Evolutionary conservation across 2,329 filamentous ascomycete species (phyloP).

Genomic region (Fusarium coffeatum): DNA sequence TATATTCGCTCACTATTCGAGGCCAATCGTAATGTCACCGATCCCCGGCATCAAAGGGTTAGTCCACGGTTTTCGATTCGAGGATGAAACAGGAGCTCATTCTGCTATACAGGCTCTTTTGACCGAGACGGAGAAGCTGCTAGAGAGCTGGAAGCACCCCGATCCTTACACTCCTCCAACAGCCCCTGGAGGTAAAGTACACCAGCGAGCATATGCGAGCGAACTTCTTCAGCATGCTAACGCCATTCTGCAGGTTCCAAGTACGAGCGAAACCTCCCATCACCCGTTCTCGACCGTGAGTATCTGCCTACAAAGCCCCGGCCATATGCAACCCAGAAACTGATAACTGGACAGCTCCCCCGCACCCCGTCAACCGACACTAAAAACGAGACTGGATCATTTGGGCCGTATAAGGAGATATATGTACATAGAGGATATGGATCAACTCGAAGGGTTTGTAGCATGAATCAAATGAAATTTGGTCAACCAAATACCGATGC

Average conservation of each 20-base stretch:
- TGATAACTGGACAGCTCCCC: conserved; percentile 45
- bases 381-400: conserved; percentile 26
- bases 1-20: conserved; percentile 97
- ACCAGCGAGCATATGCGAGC: not conserved
- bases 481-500: conserved; percentile 1
- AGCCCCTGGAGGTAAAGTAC: conserved; percentile 83
- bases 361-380: conserved; percentile 45
- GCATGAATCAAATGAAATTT: conserved; percentile 32
- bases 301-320: conserved; percentile 40
- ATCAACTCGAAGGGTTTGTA: conserved; percentile 17
- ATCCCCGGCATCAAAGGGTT: conserved; percentile 89
- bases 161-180: conserved; percentile 92
- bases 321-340: not conserved
- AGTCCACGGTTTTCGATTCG: conserved; percentile 39
- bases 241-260: conserved; percentile 76
- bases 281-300: conserved; percentile 84
- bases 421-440: conserved; percentile 40
- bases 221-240: conserved; percentile 20
- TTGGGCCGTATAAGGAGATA: conserved; percentile 16
- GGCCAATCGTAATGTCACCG: conserved; percentile 85
- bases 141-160: conserved; percentile 97
- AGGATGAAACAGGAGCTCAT: conserved; percentile 8
- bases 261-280: conserved; percentile 92
- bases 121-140: conserved; percentile 85
- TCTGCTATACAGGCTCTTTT: conserved; percentile 73